Percentiles rank a stretch among this genome's conserved stretches.
Conservation (phyloP, 2,329 filamentous ascomycete species). For the Microdochium nivale region DNA sequence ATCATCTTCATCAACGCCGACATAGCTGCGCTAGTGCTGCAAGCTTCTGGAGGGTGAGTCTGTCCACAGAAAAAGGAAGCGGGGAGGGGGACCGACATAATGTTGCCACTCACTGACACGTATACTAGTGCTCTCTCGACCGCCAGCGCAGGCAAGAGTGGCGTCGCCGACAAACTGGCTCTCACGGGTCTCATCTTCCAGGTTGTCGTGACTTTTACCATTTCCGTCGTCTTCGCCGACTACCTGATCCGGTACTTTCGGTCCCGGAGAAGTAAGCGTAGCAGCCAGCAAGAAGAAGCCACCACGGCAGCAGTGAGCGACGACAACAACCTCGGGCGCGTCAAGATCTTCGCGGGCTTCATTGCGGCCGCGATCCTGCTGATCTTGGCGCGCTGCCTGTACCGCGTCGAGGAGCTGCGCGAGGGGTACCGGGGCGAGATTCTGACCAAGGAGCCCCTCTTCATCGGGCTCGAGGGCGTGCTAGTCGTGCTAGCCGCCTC, state of each 20-base stretch:
- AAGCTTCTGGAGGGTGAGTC: constrained; percentile 29
- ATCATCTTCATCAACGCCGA: constrained; percentile 29
- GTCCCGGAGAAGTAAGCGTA: neutral
- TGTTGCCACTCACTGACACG: constrained; percentile 27
- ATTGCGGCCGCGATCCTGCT: constrained; percentile 41
- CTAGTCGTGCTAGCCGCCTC: constrained; percentile 27
- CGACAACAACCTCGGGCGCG: constrained; percentile 11
- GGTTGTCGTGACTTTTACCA: constrained; percentile 43
- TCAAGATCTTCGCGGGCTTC: constrained; percentile 42
- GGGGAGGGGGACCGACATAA: constrained; percentile 3
- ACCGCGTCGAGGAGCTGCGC: constrained; percentile 49
- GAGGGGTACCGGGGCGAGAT: constrained; percentile 45
- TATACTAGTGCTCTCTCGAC: constrained; percentile 30
- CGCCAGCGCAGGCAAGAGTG: constrained; percentile 31
- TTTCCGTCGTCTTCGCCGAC: constrained; percentile 37
- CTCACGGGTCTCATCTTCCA: constrained; percentile 51
- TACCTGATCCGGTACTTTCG: constrained; percentile 24
- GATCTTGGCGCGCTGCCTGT: constrained; percentile 49
- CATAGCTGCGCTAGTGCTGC: constrained; percentile 31
- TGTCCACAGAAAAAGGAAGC: neutral
- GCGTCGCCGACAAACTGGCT: constrained; percentile 37
- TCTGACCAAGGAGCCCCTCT: constrained; percentile 35
- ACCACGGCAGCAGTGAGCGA: neutral
- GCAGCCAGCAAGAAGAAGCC: neutral
- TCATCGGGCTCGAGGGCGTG: constrained; percentile 38